phyloP scores from a whole-genome alignment of 2,329 filamentous ascomycete genomes.

The Alternaria incomplexa region DNA sequence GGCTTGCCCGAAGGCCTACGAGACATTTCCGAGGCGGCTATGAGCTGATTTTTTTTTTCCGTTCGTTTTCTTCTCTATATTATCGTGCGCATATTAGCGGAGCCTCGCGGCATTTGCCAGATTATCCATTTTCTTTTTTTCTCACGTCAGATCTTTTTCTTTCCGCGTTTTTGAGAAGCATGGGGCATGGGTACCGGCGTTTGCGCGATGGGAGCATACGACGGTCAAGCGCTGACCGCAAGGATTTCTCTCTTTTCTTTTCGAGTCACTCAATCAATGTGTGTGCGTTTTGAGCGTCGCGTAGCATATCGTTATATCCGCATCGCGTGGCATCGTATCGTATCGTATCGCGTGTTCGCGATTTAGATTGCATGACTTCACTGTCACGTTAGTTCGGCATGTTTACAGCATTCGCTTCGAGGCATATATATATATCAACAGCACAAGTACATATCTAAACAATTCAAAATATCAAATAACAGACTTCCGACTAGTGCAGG shows the following conservation, averaged over 20 bases:
- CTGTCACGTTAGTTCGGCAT: background rate
- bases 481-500: background rate
- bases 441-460: background rate
- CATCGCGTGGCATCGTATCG: background rate
- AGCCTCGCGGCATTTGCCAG: background rate
- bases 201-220: slow-evolving; percentile 1
- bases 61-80: background rate
- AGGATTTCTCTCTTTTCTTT: background rate
- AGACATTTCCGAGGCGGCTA: background rate
- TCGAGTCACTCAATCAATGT: background rate
- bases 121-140: background rate
- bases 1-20: background rate
- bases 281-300: background rate
- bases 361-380: background rate
- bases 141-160: background rate
- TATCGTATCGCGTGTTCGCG: background rate
- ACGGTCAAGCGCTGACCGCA: slow-evolving; percentile 20
- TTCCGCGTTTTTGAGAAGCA: background rate
- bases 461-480: background rate
- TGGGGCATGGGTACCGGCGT: slow-evolving; percentile 1
- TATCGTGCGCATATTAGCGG: slow-evolving; percentile 7
- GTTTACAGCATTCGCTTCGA: background rate
- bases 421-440: background rate
- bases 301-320: background rate
- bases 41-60: background rate